Conservation (phyloP, 495 filamentous ascomycete genomes). For the Penicillium samsonianum region DNA sequence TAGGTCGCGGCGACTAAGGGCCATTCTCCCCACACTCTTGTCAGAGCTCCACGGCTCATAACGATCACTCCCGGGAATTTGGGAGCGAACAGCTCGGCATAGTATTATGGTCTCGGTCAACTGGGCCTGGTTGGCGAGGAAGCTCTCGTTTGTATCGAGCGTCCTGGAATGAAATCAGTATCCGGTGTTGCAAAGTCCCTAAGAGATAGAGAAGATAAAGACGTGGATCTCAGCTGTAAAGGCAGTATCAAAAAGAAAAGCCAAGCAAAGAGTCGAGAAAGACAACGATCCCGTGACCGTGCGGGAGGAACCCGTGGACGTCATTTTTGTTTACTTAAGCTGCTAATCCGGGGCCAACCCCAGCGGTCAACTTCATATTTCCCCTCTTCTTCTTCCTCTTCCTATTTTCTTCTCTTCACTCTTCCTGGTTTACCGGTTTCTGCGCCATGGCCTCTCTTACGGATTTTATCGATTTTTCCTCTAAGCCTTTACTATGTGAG, state of each 20-base stretch:
- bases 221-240: neutral
- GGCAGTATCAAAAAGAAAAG: slow-evolving; percentile 1
- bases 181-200: neutral
- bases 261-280: slow-evolving; percentile 7
- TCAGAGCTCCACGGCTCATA: slow-evolving; percentile 36
- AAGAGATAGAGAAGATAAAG: neutral
- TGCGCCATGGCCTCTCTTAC: slow-evolving; percentile 40
- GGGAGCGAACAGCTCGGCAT: slow-evolving; percentile 22
- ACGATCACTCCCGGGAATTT: slow-evolving; percentile 29
- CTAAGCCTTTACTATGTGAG: slow-evolving; percentile 47
- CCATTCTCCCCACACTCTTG: slow-evolving; percentile 58
- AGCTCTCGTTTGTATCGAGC: slow-evolving; percentile 1
- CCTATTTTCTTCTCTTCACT: slow-evolving; percentile 19
- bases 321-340: slow-evolving; percentile 41
- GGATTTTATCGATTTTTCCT: slow-evolving; percentile 49
- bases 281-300: slow-evolving; percentile 23
- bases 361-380: neutral
- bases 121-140: neutral
- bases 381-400: slow-evolving; percentile 7
- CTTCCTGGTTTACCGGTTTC: slow-evolving; percentile 3
- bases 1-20: slow-evolving; percentile 74
- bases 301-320: slow-evolving; percentile 12
- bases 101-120: slow-evolving; percentile 13
- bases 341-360: slow-evolving; percentile 4
- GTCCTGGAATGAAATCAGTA: neutral